Evolutionary conservation across 192 early-diverging fungal genomes (phyloP), one percentile per base, ranked within the genome.

Genomic region (Kappamyces sp.): DNA sequence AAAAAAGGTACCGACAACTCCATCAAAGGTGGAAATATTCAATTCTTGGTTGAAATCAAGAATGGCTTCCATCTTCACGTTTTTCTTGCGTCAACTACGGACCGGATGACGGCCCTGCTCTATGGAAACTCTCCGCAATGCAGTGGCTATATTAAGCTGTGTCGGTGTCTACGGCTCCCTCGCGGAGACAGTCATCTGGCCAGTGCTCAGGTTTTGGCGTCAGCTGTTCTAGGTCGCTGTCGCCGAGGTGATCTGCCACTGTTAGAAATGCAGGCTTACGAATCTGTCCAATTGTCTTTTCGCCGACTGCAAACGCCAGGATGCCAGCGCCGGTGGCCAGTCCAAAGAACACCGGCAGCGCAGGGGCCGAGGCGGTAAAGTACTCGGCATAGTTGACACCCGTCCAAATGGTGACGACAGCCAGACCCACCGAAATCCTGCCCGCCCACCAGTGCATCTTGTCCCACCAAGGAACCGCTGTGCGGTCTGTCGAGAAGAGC

Each of bases 1-100:
- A 72, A 77, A 96, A 68, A 92, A 84, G 33, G 88, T 82, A 36
- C 82, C 76, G 39, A 98, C 93, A 22, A 96, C 91, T 45, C 79
- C 80, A 84, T 98, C 96, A 59, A 98, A 77, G 57, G 91, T 71
- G 31, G 71, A 68, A 49, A 94, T 76, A 63, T 98, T 89, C 61
- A 98, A 78, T 50, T 94, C 90, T 63, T 77, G 75, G 62, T 76
- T 84, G 66, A 95, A 95, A 67, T 98, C 91, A 59, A 98, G 80
- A 66, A 98, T 73, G 32, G 59, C 68, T 33, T 76, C 78, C 78
- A 80, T 80, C 43, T 57, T 57, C 29, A 11, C 42, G 42, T 22
- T 22, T 22, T 22, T 22, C 22, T 22, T 22, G 22, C 22, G 22
- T 22, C 22, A 22, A 22, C 22, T 22, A 22, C 22, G 22, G 22